Base-by-base conservation (phyloP, 2,329 filamentous ascomycete genomes). In the Diaporthe longicolla region DNA sequence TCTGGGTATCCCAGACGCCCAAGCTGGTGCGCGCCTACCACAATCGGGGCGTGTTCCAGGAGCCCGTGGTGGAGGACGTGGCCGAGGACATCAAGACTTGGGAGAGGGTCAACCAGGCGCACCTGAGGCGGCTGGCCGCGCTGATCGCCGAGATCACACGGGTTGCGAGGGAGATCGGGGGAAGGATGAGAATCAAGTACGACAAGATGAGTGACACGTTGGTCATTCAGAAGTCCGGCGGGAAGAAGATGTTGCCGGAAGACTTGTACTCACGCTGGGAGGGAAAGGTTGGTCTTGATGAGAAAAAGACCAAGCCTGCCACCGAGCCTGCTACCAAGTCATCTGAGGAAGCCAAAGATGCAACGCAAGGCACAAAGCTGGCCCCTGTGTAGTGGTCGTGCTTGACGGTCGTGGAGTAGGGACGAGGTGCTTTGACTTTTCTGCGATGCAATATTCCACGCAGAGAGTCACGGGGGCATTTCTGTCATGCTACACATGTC, bases 21-120 rank as follows among this genome's bases (percentile, higher is more conserved):
- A 85, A 84, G 54, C 83, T 87, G 45, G 84, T 87, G n/a, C 81
- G 83, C 40, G 85, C 84, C 1, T 85, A 86, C 75, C 84, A 87
- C 75, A 58, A 76, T 4, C 72, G 74, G 2, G 85, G 85, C 45
- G 24, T 70, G 1, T 87, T 87, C 74, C 21, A 72, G 11, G 43
- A 55, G 21, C 79, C 81, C 52, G 45, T 76, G 69, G 83, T 85
- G 2, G 80, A 85, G 78, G 79, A 86, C 76, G 79, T 86, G 17
- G 61, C 76, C 4, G 13, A 17, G 26, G 73, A 80, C 8, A 77
- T 85, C 45, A 73, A 75, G 32, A 73, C 21, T 32, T 86, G 84
- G 85, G 83, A 87, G 77, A 19, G 74, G 40, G 43, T 37, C 24
- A 80, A 85, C 68, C 79, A 82, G 65, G 26, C 50, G 7, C 73